Evolutionary conservation across 768 basidiomycete genomes (phyloP).

Genomic region (Phaeotremella skinneri): DNA sequence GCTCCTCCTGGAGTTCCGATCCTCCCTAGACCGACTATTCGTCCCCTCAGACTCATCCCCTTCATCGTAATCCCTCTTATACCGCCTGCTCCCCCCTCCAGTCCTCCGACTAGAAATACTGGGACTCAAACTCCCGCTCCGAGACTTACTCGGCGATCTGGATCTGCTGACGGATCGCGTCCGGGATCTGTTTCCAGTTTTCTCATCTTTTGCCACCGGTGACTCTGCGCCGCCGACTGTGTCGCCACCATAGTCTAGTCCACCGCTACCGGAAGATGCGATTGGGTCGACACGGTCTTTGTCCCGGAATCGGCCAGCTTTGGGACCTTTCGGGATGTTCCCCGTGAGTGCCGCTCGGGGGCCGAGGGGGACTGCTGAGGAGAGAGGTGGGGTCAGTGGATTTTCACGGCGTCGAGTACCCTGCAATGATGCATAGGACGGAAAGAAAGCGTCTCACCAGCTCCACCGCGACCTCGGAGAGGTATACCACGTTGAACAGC

Average conservation of each 20-base stretch:
- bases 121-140: neutral
- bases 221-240: neutral
- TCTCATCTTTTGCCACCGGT: neutral
- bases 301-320: conserved; percentile 46
- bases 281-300: conserved; percentile 40
- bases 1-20: neutral
- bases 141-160: neutral
- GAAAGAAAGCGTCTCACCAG: conserved; percentile 23
- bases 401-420: neutral
- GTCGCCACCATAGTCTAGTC: conserved; percentile 41
- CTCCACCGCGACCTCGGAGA: conserved; percentile 33
- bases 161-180: neutral
- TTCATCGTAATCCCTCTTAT: neutral
- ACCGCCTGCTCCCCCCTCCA: neutral
- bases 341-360: conserved; percentile 26
- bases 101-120: neutral
- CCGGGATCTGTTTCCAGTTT: conserved; percentile 5
- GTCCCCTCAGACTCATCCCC: neutral
- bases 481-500: conserved; percentile 22
- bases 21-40: neutral
- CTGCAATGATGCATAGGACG: neutral
- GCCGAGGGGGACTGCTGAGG: conserved; percentile 28
- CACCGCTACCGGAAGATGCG: conserved; percentile 15
- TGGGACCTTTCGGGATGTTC: conserved; percentile 40
- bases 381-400: neutral